These are phyloP conservation scores for Artemisia argyi DNA, from an alignment of 129 eudicot species.

Conservation along the genomic window DNA sequence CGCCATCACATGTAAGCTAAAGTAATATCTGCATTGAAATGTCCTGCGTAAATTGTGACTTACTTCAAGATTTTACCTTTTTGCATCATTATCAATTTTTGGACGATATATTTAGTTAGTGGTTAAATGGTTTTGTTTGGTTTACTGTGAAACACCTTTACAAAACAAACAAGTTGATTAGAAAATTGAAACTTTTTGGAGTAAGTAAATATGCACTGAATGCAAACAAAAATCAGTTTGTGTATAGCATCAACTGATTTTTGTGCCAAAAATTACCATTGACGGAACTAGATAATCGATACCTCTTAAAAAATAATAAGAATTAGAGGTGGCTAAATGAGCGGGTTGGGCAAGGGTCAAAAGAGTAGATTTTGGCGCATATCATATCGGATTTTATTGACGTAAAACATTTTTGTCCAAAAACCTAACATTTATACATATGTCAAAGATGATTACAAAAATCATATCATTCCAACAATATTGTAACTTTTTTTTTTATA, in stretches of 20 bases:
- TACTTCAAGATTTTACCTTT: neutral
- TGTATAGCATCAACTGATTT: neutral
- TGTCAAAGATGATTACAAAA: neutral
- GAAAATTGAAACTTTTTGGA: neutral
- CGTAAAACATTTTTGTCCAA: no score
- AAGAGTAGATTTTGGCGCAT: neutral
- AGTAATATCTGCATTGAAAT: neutral
- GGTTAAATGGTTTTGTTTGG: neutral
- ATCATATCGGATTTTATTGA: no score
- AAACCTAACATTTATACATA: no score
- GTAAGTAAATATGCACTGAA: neutral
- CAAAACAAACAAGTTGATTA: neutral
- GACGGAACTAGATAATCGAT: neutral
- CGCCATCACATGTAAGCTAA: neutral
- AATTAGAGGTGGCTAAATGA: no score
- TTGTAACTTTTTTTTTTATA: neutral
- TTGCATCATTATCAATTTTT: constrained; percentile 6
- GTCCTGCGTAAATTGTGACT: constrained; percentile 8
- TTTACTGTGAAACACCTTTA: constrained; percentile 5
- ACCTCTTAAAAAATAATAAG: neutral
- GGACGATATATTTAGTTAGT: neutral
- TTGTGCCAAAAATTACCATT: neutral
- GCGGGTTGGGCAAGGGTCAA: neutral
- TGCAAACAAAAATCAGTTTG: constrained; percentile 9
- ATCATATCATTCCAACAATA: neutral